Percentiles rank a stretch among this genome's conserved stretches.
phyloP scores from a whole-genome alignment of 2,329 filamentous ascomycete genomes.

The Aspergillus nomiae region DNA sequence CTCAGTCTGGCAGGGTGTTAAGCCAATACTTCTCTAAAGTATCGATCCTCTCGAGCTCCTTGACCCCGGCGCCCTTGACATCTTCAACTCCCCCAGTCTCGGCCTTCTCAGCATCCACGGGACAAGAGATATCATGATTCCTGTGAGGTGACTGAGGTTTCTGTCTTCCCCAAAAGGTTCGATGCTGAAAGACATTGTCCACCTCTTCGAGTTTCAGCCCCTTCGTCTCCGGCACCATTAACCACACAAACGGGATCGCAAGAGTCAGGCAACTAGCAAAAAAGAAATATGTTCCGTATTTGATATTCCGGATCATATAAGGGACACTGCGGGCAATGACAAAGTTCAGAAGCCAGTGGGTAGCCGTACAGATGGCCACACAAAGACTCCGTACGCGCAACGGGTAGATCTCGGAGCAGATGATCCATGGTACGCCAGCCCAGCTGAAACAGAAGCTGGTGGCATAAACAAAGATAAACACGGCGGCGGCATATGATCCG shows the following conservation, averaged over 20 bases:
- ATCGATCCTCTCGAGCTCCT: neutral
- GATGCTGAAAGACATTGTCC: constrained; percentile 10
- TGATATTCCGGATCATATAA: constrained; percentile 54
- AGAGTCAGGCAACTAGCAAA: constrained; percentile 19
- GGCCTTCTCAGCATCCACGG: neutral
- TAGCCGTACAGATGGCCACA: constrained; percentile 66
- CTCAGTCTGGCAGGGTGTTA: neutral
- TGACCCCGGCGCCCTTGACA: too few relatives aligned
- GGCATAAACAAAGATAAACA: constrained; percentile 63
- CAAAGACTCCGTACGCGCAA: constrained; percentile 65
- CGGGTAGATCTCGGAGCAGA: constrained; percentile 69
- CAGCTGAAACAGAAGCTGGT: constrained; percentile 63
- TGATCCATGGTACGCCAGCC: constrained; percentile 66
- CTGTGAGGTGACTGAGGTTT: neutral
- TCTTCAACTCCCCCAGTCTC: neutral
- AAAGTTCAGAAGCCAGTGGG: constrained; percentile 74
- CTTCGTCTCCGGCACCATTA: constrained; percentile 33
- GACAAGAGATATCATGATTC: too few relatives aligned
- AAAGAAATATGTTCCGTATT: constrained; percentile 24
- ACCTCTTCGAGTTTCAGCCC: constrained; percentile 33
- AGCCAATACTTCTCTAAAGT: neutral
- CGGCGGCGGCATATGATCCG: constrained; percentile 34
- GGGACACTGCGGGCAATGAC: constrained; percentile 67
- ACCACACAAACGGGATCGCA: constrained; percentile 24
- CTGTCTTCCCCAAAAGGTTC: neutral